Evolutionary conservation across 768 basidiomycete genomes (phyloP).

Genomic region (Hericium alpestre): DNA sequence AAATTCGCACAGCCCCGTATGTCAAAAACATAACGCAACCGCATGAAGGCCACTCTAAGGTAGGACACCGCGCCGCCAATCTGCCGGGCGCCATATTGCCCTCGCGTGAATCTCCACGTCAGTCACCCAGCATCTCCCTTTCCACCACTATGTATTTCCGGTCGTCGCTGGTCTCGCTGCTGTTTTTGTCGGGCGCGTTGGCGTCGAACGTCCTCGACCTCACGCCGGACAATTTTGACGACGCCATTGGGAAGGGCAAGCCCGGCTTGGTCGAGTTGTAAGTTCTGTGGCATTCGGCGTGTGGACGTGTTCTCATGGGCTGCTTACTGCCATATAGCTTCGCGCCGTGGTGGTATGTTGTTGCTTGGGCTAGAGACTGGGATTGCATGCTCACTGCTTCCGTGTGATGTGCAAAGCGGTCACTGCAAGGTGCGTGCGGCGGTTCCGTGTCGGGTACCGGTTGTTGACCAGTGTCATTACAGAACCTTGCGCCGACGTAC

Average conservation of each 20-base stretch:
- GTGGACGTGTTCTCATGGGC: neutral
- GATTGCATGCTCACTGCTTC: neutral
- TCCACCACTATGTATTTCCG: slow-evolving; percentile 46
- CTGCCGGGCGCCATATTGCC: neutral
- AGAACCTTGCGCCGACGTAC: slow-evolving; percentile 83
- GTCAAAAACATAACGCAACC: neutral
- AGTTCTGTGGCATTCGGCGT: slow-evolving; percentile 23
- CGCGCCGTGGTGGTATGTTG: slow-evolving; percentile 77
- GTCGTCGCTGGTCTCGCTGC: slow-evolving; percentile 43
- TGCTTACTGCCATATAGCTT: slow-evolving; percentile 35
- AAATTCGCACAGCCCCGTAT: neutral
- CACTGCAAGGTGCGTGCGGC: slow-evolving; percentile 65
- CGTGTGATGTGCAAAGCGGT: slow-evolving; percentile 35
- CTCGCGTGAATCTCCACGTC: slow-evolving; percentile 5
- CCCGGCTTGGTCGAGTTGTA: slow-evolving; percentile 88
- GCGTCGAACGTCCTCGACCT: slow-evolving; percentile 85
- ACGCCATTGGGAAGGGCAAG: slow-evolving; percentile 63
- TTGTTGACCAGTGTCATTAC: neutral
- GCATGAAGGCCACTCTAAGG: neutral
- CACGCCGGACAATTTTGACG: slow-evolving; percentile 63
- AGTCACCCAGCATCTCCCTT: neutral
- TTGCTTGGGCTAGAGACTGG: neutral
- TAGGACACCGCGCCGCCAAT: neutral
- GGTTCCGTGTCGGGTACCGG: neutral
- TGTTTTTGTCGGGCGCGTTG: slow-evolving; percentile 40